Percentiles rank a stretch among this genome's conserved stretches.
Evolutionary conservation across 805 yeast species (phyloP).

Genomic region (Teunomyces lycoperdinae): DNA sequence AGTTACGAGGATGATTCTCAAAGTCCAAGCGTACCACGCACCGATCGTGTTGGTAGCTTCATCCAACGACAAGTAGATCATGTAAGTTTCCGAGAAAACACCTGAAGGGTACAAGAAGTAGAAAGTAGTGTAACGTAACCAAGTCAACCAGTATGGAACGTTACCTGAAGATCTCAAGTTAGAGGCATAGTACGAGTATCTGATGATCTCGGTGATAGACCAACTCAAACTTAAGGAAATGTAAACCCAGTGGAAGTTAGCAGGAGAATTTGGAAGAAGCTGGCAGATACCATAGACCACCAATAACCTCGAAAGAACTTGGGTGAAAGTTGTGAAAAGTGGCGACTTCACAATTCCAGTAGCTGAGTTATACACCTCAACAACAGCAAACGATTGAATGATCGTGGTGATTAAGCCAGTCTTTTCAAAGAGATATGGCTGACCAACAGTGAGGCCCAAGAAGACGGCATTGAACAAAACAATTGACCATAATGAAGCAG

Average conservation of each 20-base stretch:
- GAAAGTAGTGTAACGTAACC: conserved; percentile 82
- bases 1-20: conserved; percentile 56
- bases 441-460: conserved; percentile 45
- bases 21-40: conserved; percentile 48
- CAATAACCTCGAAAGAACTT: conserved; percentile 80
- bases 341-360: conserved; percentile 86
- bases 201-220: conserved; percentile 90
- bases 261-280: conserved; percentile 69
- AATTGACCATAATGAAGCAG: conserved; percentile 42
- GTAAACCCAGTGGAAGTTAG: conserved; percentile 57
- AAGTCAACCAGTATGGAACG: conserved; percentile 58
- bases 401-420: conserved; percentile 57
- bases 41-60: conserved; percentile 59
- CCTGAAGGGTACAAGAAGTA: conserved; percentile 86
- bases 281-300: conserved; percentile 81
- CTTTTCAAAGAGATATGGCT: conserved; percentile 61
- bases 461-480: conserved; percentile 40
- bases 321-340: conserved; percentile 76
- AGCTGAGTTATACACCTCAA: conserved; percentile 77
- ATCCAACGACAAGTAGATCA: conserved; percentile 68
- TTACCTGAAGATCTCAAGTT: conserved; percentile 48
- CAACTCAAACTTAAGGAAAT: conserved; percentile 74
- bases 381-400: conserved; percentile 75
- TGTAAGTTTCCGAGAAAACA: conserved; percentile 75
- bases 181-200: conserved; percentile 85